phyloP scores from a whole-genome alignment of 225 moss, liverwort and hornwort species.

The Climacium dendroides region DNA sequence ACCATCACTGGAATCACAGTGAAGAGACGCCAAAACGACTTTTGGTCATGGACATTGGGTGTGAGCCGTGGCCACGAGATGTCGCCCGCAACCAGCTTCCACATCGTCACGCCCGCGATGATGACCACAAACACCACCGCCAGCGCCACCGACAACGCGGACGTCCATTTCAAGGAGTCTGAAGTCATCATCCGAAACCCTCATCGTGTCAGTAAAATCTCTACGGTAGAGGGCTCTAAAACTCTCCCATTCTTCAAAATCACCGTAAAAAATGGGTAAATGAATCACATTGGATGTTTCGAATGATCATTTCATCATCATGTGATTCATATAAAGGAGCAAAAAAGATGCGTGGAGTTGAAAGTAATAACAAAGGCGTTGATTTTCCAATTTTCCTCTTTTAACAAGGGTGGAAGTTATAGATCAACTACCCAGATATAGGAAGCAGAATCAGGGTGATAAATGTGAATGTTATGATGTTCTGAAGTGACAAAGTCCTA shows the following conservation, averaged over 20 bases:
- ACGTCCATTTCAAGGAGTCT: conserved; percentile 57
- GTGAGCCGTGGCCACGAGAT: conserved; percentile 46
- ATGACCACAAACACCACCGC: conserved; percentile 79
- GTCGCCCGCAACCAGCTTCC: conserved; percentile 54
- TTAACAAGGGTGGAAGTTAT: not conserved
- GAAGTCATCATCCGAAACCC: not conserved
- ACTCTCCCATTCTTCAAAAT: not conserved
- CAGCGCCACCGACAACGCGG: conserved; percentile 72
- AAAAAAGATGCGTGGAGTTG: not conserved
- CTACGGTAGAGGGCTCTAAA: not conserved
- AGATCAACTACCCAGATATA: not conserved
- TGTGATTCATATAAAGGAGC: not conserved
- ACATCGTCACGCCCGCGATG: conserved; percentile 45
- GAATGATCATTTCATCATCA: not conserved
- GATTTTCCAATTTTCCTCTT: not conserved
- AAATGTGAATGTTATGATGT: too few relatives aligned
- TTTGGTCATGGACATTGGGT: conserved; percentile 54
- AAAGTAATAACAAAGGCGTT: not conserved
- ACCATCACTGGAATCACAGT: conserved; percentile 84
- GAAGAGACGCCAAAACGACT: conserved; percentile 75
- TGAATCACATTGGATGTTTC: not conserved
- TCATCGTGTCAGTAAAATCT: not conserved
- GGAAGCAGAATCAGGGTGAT: not conserved
- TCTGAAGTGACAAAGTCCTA: not conserved
- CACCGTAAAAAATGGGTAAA: not conserved